These are phyloP conservation scores for Eimeria acervulina DNA, from an alignment of 169 alveolate species.

Conservation along the genomic window DNA sequence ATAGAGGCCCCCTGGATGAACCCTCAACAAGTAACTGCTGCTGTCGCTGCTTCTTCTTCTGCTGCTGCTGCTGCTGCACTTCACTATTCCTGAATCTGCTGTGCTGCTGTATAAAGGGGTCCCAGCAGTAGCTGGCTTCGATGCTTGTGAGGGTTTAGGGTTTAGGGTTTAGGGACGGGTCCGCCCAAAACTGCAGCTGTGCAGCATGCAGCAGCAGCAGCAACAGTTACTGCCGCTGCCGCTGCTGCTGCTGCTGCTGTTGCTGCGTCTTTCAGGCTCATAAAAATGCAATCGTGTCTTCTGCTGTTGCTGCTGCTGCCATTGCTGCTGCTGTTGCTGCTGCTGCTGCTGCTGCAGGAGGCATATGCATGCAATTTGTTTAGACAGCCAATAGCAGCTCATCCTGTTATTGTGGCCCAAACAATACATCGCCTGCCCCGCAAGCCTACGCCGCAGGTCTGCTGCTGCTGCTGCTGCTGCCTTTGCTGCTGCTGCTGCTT, in stretches of 20 bases:
- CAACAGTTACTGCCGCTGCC: conserved; percentile 19
- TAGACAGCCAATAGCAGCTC: conserved; percentile 88
- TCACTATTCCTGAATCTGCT: too few relatives aligned
- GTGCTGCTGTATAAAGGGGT: too few relatives aligned
- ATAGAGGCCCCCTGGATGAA: not conserved
- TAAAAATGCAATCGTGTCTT: not conserved
- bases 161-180: not conserved
- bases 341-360: conserved; percentile 80
- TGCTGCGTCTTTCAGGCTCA: not conserved
- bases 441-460: conserved; percentile 90
- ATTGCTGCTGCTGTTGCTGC: conserved; percentile 42
- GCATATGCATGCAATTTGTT: conserved; percentile 85
- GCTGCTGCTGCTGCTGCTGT: not conserved
- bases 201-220: not conserved
- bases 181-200: not conserved
- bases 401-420: conserved; percentile 93
- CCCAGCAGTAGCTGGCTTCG: too few relatives aligned
- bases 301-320: conserved; percentile 40
- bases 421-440: conserved; percentile 90
- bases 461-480: conserved; percentile 72
- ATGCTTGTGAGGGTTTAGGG: not conserved
- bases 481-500: conserved; percentile 30
- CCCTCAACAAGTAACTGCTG: conserved; percentile 12
- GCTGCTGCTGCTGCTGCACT: not conserved
- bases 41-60: conserved; percentile 61